Evolutionary conservation across 2,329 filamentous ascomycete species (phyloP).

Genomic region (Sporothrix luriei): DNA sequence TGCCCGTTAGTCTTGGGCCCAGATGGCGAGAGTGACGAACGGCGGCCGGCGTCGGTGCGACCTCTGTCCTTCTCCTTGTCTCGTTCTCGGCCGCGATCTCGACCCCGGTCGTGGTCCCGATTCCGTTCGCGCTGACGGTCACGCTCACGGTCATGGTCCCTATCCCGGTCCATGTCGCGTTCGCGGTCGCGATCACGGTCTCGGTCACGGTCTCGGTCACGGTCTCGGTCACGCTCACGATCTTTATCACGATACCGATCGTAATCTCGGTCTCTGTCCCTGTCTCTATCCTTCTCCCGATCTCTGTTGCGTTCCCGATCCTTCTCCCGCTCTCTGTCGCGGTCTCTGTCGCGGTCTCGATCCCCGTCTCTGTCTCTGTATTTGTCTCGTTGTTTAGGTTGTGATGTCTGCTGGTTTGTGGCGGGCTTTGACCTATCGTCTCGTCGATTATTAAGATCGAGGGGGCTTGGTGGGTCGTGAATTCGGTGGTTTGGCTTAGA

Average conservation of each 20-base stretch:
- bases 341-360: slow-evolving; percentile 4
- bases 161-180: slow-evolving; percentile 18
- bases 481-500: slow-evolving; percentile 28
- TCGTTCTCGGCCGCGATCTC: slow-evolving; percentile 11
- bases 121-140: slow-evolving; percentile 21
- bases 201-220: slow-evolving; percentile 2
- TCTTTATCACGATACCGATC: slow-evolving; percentile 22
- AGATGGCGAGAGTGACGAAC: slow-evolving; percentile 23
- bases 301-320: slow-evolving; percentile 18
- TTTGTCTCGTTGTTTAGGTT: slow-evolving; percentile 27
- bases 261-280: background rate
- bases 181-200: slow-evolving; percentile 22
- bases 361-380: slow-evolving; percentile 24
- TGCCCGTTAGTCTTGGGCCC: slow-evolving; percentile 25
- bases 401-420: slow-evolving; percentile 26
- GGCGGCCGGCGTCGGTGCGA: slow-evolving; percentile 16
- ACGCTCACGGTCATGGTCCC: slow-evolving; percentile 15
- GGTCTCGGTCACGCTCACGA: background rate
- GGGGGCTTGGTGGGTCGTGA: slow-evolving; percentile 33
- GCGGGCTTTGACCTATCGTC: slow-evolving; percentile 29
- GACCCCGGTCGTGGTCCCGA: slow-evolving; percentile 19
- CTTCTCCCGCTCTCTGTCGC: slow-evolving; percentile 11
- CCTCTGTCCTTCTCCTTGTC: slow-evolving; percentile 27
- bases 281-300: background rate
- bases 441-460: slow-evolving; percentile 32